Percentiles rank a stretch among this genome's conserved stretches.
Conservation (phyloP, 2,329 filamentous ascomycete genomes). For the Alternaria sp. region DNA sequence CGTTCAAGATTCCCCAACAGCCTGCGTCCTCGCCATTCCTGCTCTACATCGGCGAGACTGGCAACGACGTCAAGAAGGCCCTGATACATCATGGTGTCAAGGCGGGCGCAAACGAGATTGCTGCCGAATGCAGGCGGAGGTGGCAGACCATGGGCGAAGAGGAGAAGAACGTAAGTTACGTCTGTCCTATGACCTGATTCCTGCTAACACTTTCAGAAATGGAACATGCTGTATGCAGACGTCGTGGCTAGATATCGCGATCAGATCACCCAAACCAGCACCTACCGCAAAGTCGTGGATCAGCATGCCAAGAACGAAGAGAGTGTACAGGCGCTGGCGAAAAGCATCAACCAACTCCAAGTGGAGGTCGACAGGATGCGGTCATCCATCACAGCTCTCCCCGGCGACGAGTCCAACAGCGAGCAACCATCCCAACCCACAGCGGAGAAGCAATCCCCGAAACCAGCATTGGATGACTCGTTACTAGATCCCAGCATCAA, state of each 20-base stretch:
- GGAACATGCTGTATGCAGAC: constrained; percentile 50
- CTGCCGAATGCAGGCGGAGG: constrained; percentile 48
- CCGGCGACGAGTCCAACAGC: constrained; percentile 23
- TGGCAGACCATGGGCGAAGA: constrained; percentile 50
- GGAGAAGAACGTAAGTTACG: constrained; percentile 43
- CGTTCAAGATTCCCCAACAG: constrained; percentile 47
- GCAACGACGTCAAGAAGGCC: constrained; percentile 48
- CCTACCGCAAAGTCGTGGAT: constrained; percentile 46
- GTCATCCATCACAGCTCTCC: constrained; percentile 37
- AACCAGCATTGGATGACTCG: constrained; percentile 36
- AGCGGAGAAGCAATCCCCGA: constrained; percentile 26
- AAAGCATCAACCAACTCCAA: constrained; percentile 50
- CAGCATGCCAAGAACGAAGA: constrained; percentile 49
- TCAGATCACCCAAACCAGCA: constrained; percentile 45
- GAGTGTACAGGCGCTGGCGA: constrained; percentile 48
- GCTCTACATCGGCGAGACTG: constrained; percentile 50
- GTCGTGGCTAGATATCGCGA: constrained; percentile 50
- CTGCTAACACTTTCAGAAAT: constrained; percentile 43
- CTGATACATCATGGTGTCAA: constrained; percentile 46
- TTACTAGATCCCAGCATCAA: constrained; percentile 45
- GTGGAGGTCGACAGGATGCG: constrained; percentile 49
- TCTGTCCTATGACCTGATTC: background rate
- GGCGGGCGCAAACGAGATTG: constrained; percentile 50
- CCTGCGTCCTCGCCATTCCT: constrained; percentile 50
- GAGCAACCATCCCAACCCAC: constrained; percentile 19